Evolutionary conservation across 2,329 filamentous ascomycete genomes (phyloP).

Genomic region (Microcyclospora tardicrescens): DNA sequence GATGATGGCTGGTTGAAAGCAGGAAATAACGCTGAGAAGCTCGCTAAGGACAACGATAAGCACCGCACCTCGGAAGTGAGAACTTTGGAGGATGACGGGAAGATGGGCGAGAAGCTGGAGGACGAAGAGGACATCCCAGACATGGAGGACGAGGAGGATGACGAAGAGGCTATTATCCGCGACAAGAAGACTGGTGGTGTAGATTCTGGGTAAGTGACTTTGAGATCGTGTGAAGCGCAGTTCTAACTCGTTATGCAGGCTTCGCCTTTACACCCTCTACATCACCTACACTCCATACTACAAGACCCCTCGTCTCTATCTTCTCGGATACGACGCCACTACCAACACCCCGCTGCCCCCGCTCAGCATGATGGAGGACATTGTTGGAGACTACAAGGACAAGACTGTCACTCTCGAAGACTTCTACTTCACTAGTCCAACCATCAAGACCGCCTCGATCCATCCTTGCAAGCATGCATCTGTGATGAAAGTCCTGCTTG

Average conservation of each 20-base stretch:
- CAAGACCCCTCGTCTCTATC: slow-evolving; percentile 84
- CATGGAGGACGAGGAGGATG: slow-evolving; percentile 94
- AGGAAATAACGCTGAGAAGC: slow-evolving; percentile 57
- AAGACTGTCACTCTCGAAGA: slow-evolving; percentile 98
- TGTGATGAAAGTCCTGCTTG: slow-evolving; percentile 95
- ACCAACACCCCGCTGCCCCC: slow-evolving; percentile 59
- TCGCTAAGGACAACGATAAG: slow-evolving; percentile 41
- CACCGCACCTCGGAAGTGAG: slow-evolving; percentile 62
- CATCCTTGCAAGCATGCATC: slow-evolving; percentile 95
- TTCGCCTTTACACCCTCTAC: slow-evolving; percentile 94
- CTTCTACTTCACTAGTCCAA: slow-evolving; percentile 85
- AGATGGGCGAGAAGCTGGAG: slow-evolving; percentile 62
- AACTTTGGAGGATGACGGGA: slow-evolving; percentile 80
- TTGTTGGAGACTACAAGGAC: slow-evolving; percentile 91
- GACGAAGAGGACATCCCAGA: slow-evolving; percentile 81
- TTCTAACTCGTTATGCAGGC: slow-evolving; percentile 20
- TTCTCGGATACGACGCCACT: slow-evolving; percentile 70
- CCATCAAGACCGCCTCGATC: slow-evolving; percentile 89
- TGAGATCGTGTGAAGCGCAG: background rate
- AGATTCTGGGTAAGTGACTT: slow-evolving; percentile 40
- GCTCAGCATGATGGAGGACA: slow-evolving; percentile 88
- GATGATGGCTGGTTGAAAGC: slow-evolving; percentile 90
- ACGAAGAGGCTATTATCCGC: slow-evolving; percentile 88
- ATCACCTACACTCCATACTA: slow-evolving; percentile 98
- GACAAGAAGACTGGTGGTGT: slow-evolving; percentile 44